Conservation (phyloP, 352 stramenopile species). For the Globisporangium orthogonon region DNA sequence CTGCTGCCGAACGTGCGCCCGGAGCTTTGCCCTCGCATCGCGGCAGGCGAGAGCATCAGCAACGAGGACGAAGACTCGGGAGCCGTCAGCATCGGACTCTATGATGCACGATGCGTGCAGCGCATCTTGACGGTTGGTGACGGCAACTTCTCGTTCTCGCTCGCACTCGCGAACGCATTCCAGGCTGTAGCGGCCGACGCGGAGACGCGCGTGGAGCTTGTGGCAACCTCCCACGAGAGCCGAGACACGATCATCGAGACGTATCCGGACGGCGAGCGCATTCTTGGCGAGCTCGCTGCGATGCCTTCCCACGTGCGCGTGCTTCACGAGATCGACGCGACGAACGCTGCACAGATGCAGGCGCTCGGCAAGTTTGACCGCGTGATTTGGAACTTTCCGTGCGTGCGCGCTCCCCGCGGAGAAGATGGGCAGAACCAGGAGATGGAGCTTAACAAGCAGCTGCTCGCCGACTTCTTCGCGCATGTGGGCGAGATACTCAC, state of each 20-base stretch:
- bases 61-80: neutral
- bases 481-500: constrained; percentile 47
- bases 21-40: constrained; percentile 65
- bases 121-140: constrained; percentile 91
- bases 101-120: constrained; percentile 36
- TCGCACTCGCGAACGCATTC: constrained; percentile 79
- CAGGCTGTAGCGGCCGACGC: constrained; percentile 4
- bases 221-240: constrained; percentile 92
- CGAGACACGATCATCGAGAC: constrained; percentile 78
- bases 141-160: constrained; percentile 95
- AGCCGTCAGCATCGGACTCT: constrained; percentile 37
- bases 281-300: constrained; percentile 60
- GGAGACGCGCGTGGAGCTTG: constrained; percentile 33
- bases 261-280: constrained; percentile 86
- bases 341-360: constrained; percentile 68
- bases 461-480: constrained; percentile 88
- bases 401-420: constrained; percentile 82
- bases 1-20: constrained; percentile 69
- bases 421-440: constrained; percentile 96
- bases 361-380: constrained; percentile 78
- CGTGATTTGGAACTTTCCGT: constrained; percentile 97
- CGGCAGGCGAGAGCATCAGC: neutral
- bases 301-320: constrained; percentile 57
- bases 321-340: constrained; percentile 90
- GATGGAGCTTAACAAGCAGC: constrained; percentile 93